These are phyloP conservation scores for Ogataea pilisensis DNA, from an alignment of 805 yeast species.

Conservation along the genomic window DNA sequence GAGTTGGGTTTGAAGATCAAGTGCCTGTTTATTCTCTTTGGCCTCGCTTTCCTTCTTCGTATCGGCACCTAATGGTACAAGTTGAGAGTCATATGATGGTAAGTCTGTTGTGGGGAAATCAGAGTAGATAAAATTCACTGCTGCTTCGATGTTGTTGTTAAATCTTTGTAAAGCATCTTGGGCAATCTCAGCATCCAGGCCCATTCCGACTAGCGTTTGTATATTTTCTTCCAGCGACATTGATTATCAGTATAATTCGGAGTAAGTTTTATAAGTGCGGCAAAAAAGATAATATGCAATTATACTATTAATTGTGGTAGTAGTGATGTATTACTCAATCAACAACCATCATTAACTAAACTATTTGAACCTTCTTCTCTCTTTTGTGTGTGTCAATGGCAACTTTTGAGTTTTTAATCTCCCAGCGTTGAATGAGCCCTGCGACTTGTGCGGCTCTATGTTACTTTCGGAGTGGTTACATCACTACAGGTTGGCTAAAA, in stretches of 20 bases:
- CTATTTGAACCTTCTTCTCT: too few species aligned
- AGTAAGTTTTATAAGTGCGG: too few species aligned
- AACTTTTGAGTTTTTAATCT: too few species aligned
- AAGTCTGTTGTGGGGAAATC: conserved; percentile 12
- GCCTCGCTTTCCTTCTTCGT: conserved; percentile 1
- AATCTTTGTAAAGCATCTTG: conserved; percentile 33
- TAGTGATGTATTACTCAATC: too few species aligned
- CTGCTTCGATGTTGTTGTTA: conserved; percentile 31
- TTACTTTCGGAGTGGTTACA: too few species aligned
- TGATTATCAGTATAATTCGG: background rate
- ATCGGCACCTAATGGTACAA: conserved; percentile 7
- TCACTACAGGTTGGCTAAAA: too few species aligned
- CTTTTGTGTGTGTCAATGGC: too few species aligned
- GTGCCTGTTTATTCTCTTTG: background rate
- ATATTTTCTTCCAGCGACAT: conserved; percentile 23
- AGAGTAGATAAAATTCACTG: conserved; percentile 34
- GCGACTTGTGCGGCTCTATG: too few species aligned
- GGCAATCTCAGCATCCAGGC: conserved; percentile 22
- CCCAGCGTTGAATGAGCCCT: too few species aligned
- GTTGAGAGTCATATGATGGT: conserved; percentile 12
- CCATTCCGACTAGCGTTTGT: conserved; percentile 24
- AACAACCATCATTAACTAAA: too few species aligned
- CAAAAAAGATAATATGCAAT: too few species aligned
- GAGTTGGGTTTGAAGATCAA: background rate
- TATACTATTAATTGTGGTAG: too few species aligned